phyloP scores from a whole-genome alignment of 108 stramenopile species.

The Skeletonema grethae region DNA sequence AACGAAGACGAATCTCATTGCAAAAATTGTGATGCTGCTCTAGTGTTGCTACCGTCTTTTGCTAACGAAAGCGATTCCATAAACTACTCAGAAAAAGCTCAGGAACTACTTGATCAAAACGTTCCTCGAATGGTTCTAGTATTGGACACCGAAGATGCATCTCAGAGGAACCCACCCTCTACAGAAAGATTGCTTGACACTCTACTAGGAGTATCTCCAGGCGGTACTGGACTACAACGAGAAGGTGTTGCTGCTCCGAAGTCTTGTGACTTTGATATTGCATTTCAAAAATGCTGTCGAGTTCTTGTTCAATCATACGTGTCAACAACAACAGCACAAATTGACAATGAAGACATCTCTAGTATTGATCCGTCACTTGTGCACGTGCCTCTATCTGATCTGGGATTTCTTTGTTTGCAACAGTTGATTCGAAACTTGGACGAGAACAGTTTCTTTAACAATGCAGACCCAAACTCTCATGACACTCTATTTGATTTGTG shows the following conservation, averaged over 20 bases:
- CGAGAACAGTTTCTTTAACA: conserved; percentile 9
- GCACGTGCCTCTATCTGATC: conserved; percentile 28
- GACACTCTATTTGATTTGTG: not conserved
- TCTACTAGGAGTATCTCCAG: conserved; percentile 10
- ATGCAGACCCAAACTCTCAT: conserved; percentile 1
- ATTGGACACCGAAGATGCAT: conserved; percentile 7
- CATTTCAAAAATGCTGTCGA: conserved; percentile 39
- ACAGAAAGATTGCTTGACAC: conserved; percentile 19
- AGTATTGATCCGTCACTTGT: conserved; percentile 2
- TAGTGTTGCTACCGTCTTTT: conserved; percentile 33
- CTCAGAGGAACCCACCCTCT: not conserved
- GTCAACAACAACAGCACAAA: not conserved
- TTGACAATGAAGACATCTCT: conserved; percentile 8
- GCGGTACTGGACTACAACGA: conserved; percentile 7
- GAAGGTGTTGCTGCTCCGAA: conserved; percentile 23
- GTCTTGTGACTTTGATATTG: conserved; percentile 19
- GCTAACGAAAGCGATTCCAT: not conserved
- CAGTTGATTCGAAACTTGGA: conserved; percentile 36
- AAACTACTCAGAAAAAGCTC: conserved; percentile 21
- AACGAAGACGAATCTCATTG: conserved; percentile 28
- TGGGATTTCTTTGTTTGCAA: conserved; percentile 45
- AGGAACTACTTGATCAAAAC: conserved; percentile 11
- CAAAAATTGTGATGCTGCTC: conserved; percentile 41
- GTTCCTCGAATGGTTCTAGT: conserved; percentile 36
- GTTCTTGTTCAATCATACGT: conserved; percentile 21